Conservation (phyloP, 352 stramenopile species). For the Globisporangium nagaii region DNA sequence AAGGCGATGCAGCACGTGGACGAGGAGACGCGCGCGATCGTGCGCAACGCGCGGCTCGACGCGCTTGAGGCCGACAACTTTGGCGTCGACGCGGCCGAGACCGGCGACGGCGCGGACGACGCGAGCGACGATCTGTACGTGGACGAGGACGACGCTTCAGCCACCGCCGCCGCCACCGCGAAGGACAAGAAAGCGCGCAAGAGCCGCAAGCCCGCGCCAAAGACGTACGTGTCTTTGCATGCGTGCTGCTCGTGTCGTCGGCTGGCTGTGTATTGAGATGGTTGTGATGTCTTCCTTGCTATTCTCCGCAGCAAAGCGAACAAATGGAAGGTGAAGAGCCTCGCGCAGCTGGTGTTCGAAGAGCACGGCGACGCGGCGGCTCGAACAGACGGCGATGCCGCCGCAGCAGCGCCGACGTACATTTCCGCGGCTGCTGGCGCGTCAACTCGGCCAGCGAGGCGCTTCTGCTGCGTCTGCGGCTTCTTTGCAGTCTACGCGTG, state of each 20-base stretch:
- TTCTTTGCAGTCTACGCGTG: constrained; percentile 80
- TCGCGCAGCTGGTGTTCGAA: constrained; percentile 85
- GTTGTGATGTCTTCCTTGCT: neutral
- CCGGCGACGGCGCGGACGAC: constrained; percentile 36
- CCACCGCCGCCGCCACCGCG: neutral
- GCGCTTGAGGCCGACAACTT: constrained; percentile 89
- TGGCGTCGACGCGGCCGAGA: constrained; percentile 55
- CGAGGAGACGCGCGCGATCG: constrained; percentile 73
- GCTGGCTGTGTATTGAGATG: neutral
- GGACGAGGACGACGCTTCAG: constrained; percentile 43
- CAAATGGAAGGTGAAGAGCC: constrained; percentile 84
- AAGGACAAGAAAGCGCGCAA: constrained; percentile 41
- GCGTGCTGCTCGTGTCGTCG: neutral
- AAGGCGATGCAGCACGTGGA: constrained; percentile 81
- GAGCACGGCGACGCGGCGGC: constrained; percentile 49
- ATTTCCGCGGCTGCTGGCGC: constrained; percentile 58
- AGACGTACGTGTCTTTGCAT: neutral
- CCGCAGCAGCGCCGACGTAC: constrained; percentile 49
- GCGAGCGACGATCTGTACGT: constrained; percentile 60
- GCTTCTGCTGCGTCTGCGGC: constrained; percentile 85
- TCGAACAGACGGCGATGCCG: too few relatives aligned
- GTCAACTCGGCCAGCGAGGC: constrained; percentile 52
- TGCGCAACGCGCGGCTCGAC: constrained; percentile 82
- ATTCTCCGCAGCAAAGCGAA: constrained; percentile 14
- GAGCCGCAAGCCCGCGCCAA: constrained; percentile 4